phyloP scores from a whole-genome alignment of 306 rosid species.

The Rosa multiflora region DNA sequence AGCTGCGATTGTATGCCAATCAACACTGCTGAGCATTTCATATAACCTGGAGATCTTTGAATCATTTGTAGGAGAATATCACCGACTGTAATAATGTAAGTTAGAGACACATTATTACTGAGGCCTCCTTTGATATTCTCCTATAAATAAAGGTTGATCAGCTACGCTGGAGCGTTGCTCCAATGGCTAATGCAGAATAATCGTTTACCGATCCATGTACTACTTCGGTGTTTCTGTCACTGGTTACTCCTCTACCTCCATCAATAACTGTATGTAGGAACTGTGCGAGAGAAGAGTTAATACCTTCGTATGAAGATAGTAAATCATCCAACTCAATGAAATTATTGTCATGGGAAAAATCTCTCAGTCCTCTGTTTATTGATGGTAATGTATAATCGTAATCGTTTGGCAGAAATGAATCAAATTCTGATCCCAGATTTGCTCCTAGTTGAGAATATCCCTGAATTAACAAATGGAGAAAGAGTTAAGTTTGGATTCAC shows the following conservation, averaged over 20 bases:
- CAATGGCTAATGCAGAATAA: constrained; percentile 10
- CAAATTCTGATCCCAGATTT: no score
- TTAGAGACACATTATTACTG: not conserved
- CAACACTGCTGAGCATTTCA: constrained; percentile 1
- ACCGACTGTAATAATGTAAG: not conserved
- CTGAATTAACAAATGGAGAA: no score
- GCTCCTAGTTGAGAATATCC: no score
- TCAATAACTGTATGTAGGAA: no score
- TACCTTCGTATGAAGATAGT: no score
- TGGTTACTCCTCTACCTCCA: constrained; percentile 24
- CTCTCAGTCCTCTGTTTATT: no score
- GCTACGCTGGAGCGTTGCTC: constrained; percentile 20
- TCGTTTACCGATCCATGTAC: constrained; percentile 14
- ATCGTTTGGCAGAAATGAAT: no score
- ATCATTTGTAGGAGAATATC: constrained; percentile 7
- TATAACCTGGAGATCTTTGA: constrained; percentile 11
- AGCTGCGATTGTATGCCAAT: not conserved
- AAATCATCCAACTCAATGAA: no score
- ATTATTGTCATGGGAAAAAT: no score
- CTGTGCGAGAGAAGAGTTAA: no score
- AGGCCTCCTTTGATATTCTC: constrained; percentile 12
- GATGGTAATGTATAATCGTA: no score
- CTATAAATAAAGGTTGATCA: constrained; percentile 10
- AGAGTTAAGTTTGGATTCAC: no score
- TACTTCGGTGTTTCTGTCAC: constrained; percentile 33